Evolutionary conservation across 2,329 filamentous ascomycete species (phyloP), one percentile per base, ranked within the genome.

Genomic region (Colletotrichum tropicicola): DNA sequence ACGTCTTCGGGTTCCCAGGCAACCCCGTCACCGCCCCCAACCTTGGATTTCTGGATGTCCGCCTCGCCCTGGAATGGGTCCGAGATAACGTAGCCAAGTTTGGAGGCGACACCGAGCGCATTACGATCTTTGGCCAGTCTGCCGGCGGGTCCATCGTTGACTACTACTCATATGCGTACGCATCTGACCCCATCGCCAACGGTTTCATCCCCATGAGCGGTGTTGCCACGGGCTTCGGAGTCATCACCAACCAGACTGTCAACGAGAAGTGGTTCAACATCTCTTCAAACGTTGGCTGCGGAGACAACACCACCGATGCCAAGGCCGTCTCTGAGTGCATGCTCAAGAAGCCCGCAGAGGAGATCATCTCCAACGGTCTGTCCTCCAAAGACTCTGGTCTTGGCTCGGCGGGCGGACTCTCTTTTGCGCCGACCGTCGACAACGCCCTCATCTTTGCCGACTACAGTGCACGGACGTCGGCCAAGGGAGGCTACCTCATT

Each of bases 151-250:
- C 64, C 13, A 71, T 78, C 5, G 79, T 80, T 1, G 83, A 86
- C 68, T 79, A 80, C 70, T 83, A 81, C 74, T 77, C 80, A 6
- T 86, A 84, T 63, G 81, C 83, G 6, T 85, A 81, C 82, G 59
- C 69, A 3, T 62, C 81, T 0, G 81, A 86, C 53, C 82, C 84
- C 5, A 86, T 87, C 25, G 78, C 79, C 23, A 72, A 76, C 13
- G 82, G 78, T 4, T 74, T 84, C 19, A 82, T 86, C 60, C 73
- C 79, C 5, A 75, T 80, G 15, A 84, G 83, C 44, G 84, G 76
- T 13, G 41, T 51, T 8, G 60, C 61, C 13, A 73, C 66, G 17
- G 55, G 57, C 21, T 45, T 44, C n/a, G 65, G 65, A n/a, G 68
- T 74, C 37, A 76, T 78, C 44, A 68, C 65, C 30, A 51, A 68